Evolutionary conservation across 305 asterid genomes (phyloP), one percentile per base, ranked within the genome.

Genomic region (Lippia alba): DNA sequence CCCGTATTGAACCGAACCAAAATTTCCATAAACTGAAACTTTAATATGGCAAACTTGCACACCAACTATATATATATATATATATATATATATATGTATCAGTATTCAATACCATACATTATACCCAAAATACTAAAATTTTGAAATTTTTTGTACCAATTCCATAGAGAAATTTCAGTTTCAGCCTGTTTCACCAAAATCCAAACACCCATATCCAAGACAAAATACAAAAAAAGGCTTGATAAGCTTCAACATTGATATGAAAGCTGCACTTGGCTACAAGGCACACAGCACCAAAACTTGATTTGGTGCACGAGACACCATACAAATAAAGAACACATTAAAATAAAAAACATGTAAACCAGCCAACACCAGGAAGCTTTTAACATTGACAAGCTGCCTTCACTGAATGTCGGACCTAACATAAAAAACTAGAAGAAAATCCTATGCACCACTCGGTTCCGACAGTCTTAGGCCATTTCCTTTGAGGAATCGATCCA

Each of bases 361-460:
- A 56, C 53, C 18, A 74, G 62, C 70, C 79, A 67, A 66, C 69
- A 71, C 71, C 77, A 74, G 80, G 76, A 80, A 76, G 80, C 83
- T 59, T 36, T 36, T 68, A 61, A 64, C 77, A 50, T 44, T 5
- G 39, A 49, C 46, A 77, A 60, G 60, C 53, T 49, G 61, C 61
- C 60, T 79, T 82, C 87, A 51, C 82, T 63, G 69, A 74, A 64
- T 67, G 67, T 78, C 57, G 77, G 72, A 64, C 24, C 14, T 12
- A 45, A 51, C 63, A 17, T 48, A 32, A n/a, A 16, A 6, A 59
- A 58, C 60, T 54, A 57, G 44, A 34, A 41, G 6, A 48, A 44
- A 12, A 63, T 41, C 44, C 75, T 44, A 61, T 44, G 71, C 61
- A 32, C 62, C 71, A 49, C 73, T 67, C 46, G n/a, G 53, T 55